Evolutionary conservation across 495 filamentous ascomycete genomes (phyloP).

Genomic region (Aspergillus wentii): DNA sequence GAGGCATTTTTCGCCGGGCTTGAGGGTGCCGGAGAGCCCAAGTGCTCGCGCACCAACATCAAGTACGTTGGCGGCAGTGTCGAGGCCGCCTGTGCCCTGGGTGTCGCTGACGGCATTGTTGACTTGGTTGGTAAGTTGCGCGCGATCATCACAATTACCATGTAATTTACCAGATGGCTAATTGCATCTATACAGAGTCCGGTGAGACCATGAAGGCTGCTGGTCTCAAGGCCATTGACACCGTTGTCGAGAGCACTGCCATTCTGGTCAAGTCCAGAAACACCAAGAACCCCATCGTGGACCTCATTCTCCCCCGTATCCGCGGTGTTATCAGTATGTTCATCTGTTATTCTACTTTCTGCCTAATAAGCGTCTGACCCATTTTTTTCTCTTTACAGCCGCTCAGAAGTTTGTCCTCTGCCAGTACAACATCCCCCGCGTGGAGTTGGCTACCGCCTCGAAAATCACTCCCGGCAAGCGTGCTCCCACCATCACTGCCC

Average conservation of each 20-base stretch:
- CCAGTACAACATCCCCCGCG: conserved; percentile 86
- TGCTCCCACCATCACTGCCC: conserved; percentile 80
- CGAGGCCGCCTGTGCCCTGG: conserved; percentile 91
- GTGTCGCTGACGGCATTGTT: conserved; percentile 94
- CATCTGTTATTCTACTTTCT: neutral
- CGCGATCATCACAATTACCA: no score
- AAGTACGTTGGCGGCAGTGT: conserved; percentile 93
- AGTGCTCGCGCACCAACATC: conserved; percentile 68
- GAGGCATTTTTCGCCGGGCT: conserved; percentile 74
- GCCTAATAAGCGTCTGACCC: neutral
- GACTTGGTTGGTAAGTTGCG: conserved; percentile 77
- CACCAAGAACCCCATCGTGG: conserved; percentile 75
- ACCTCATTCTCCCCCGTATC: conserved; percentile 78
- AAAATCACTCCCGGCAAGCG: conserved; percentile 91
- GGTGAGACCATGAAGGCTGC: conserved; percentile 98
- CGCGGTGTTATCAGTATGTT: conserved; percentile 80
- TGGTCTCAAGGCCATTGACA: conserved; percentile 93
- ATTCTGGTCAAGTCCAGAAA: conserved; percentile 88
- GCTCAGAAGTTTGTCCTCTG: conserved; percentile 92
- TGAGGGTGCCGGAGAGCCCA: conserved; percentile 45
- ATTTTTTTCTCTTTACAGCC: conserved; percentile 33
- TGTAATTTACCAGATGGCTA: no score
- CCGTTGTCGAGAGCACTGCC: conserved; percentile 79
- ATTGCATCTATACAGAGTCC: conserved; percentile 78
- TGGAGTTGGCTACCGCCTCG: conserved; percentile 58